Percentiles rank a stretch among this genome's conserved stretches.
phyloP scores from a whole-genome alignment of 257 asterid genomes.

The Lycium barbarum region DNA sequence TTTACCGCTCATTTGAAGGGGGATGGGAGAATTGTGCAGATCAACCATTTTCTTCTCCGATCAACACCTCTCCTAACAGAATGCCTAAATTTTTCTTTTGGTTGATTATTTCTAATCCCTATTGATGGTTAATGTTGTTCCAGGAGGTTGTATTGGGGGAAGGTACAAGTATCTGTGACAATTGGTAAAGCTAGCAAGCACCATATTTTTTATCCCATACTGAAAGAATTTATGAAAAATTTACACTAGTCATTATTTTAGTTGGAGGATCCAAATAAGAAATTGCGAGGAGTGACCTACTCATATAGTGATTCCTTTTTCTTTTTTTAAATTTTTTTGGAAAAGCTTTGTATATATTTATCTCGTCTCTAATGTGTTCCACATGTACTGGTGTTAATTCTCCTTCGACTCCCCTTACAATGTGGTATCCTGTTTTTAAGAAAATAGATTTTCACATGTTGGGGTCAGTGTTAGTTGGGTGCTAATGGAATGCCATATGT shows the following conservation, averaged over 20 bases:
- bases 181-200: not conserved
- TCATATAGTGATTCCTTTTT: not conserved
- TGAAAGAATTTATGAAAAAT: not conserved
- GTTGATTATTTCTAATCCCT: conserved; percentile 7
- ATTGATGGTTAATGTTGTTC: not conserved
- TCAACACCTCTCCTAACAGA: conserved; percentile 61
- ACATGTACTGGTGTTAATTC: not conserved
- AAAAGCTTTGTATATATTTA: not conserved
- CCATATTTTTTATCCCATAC: not conserved
- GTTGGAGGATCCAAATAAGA: not conserved
- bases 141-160: not conserved
- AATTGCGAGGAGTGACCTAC: not conserved
- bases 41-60: conserved; percentile 82
- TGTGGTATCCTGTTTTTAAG: not conserved
- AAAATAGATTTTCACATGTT: not conserved
- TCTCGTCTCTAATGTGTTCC: not conserved
- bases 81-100: not conserved
- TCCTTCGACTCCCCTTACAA: not conserved
- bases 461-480: not conserved
- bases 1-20: not conserved
- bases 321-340: not conserved
- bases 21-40: conserved; percentile 71
- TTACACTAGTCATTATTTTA: not conserved
- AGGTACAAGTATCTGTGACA: not conserved
- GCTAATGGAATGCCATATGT: not conserved